Evolutionary conservation across 805 yeast species (phyloP).

Genomic region (Hanseniaspora mollemarum): DNA sequence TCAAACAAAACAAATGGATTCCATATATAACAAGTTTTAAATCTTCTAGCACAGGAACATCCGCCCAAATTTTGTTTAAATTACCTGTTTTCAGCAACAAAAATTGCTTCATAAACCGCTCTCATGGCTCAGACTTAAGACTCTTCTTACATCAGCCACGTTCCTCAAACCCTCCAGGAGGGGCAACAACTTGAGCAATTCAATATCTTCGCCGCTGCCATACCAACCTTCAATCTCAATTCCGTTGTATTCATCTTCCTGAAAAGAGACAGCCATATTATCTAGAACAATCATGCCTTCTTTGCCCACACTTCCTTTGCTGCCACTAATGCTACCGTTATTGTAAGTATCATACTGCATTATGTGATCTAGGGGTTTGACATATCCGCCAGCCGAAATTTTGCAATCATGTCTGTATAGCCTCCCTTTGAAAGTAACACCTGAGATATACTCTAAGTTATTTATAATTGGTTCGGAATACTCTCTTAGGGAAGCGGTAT

Average conservation of each 20-base stretch:
- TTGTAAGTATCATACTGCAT: neutral
- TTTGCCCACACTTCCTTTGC: slow-evolving; percentile 32
- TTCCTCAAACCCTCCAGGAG: slow-evolving; percentile 44
- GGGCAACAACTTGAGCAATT: slow-evolving; percentile 70
- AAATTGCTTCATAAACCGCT: no score
- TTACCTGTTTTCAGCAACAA: no score
- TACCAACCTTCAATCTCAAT: slow-evolving; percentile 96
- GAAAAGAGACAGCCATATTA: slow-evolving; percentile 85
- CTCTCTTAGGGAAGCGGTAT: slow-evolving; percentile 88
- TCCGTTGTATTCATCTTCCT: slow-evolving; percentile 75
- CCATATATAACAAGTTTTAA: no score
- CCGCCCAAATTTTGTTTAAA: no score
- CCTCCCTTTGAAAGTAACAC: slow-evolving; percentile 43
- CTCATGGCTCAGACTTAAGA: slow-evolving; percentile 2
- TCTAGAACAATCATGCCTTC: slow-evolving; percentile 53
- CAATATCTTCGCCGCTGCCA: slow-evolving; percentile 84
- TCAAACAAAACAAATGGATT: no score
- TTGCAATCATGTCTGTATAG: slow-evolving; percentile 74
- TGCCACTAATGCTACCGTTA: slow-evolving; percentile 10
- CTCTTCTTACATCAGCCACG: slow-evolving; percentile 12
- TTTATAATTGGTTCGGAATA: slow-evolving; percentile 96
- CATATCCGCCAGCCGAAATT: slow-evolving; percentile 69
- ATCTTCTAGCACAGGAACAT: no score
- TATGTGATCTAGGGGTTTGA: slow-evolving; percentile 46
- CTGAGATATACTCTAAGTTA: slow-evolving; percentile 61